Conservation (phyloP, 805 yeast genomes). For the Metschnikowia colocasiae region DNA sequence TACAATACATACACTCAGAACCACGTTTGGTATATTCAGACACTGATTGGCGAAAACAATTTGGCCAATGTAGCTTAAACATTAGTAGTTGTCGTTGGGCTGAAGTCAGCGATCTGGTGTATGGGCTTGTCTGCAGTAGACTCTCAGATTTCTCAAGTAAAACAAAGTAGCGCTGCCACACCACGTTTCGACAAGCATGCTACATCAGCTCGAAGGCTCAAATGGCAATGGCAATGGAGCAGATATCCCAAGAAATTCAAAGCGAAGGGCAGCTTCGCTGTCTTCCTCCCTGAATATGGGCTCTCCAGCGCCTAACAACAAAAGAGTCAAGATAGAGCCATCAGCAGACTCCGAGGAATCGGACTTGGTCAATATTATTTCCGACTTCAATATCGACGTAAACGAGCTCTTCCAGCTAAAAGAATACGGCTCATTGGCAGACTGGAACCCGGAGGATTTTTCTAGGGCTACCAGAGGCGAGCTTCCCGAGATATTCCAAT, state of each 20-base stretch:
- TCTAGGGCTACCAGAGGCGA: conserved; percentile 22
- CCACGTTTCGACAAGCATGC: conserved; percentile 3
- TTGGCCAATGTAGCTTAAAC: not conserved
- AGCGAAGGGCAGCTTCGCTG: conserved; percentile 1
- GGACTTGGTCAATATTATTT: conserved; percentile 36
- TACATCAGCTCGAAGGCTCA: not conserved
- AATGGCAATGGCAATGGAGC: conserved; percentile 2
- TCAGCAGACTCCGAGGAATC: not conserved
- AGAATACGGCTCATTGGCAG: conserved; percentile 57
- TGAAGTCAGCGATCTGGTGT: not conserved
- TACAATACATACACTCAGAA: not conserved
- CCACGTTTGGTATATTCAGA: not conserved
- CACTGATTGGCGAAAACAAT: too few relatives aligned
- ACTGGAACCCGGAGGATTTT: conserved; percentile 55
- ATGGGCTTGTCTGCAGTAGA: conserved; percentile 3
- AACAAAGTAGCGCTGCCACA: conserved; percentile 2
- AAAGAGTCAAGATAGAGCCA: conserved; percentile 9
- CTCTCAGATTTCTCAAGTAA: conserved; percentile 5
- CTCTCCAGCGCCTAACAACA: not conserved
- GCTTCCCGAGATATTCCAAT: conserved; percentile 32
- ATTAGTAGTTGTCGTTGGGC: not conserved
- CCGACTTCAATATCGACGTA: conserved; percentile 45
- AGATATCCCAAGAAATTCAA: not conserved
- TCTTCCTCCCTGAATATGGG: not conserved
- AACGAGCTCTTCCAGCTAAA: conserved; percentile 63